Evolutionary conservation across 164 flowering plant genomes (phyloP).

Genomic region (Aristolochia californica): DNA sequence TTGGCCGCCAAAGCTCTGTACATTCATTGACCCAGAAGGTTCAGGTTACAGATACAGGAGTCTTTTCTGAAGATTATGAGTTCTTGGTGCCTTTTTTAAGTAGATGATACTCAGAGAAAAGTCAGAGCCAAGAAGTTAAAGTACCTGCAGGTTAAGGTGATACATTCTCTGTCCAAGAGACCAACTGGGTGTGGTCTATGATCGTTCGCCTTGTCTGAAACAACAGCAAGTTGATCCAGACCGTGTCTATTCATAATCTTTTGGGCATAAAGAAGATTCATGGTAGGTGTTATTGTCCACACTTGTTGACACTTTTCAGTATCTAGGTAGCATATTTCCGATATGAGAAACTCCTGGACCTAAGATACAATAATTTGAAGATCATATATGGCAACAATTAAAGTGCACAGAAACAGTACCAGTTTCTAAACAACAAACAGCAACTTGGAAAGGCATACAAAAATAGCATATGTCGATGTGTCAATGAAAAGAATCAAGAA

Average conservation of each 20-base stretch:
- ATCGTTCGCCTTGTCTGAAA: slow-evolving; percentile 28
- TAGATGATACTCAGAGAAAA: neutral
- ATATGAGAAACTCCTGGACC: slow-evolving; percentile 38
- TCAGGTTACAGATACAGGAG: neutral
- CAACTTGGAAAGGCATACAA: too few species aligned
- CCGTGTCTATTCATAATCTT: slow-evolving; percentile 44
- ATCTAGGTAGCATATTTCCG: slow-evolving; percentile 39
- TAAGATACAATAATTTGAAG: neutral
- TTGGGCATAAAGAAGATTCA: slow-evolving; percentile 48
- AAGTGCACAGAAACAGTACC: too few species aligned
- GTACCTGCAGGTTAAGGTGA: slow-evolving; percentile 64
- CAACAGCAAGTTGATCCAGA: slow-evolving; percentile 60
- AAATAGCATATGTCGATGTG: too few species aligned
- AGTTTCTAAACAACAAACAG: too few species aligned
- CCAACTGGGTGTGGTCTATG: slow-evolving; percentile 36
- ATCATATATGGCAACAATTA: too few species aligned
- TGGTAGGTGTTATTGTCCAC: slow-evolving; percentile 58
- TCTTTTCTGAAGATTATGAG: neutral
- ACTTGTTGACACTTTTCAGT: slow-evolving; percentile 27
- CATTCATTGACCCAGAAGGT: too few species aligned
- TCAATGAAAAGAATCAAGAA: too few species aligned
- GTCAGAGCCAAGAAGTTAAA: neutral
- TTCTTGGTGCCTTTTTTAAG: neutral
- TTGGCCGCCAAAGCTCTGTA: slow-evolving; percentile 1
- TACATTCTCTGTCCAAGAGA: slow-evolving; percentile 60